Evolutionary conservation across 805 yeast genomes (phyloP).

Genomic region (Pachysolen tannophilus): DNA sequence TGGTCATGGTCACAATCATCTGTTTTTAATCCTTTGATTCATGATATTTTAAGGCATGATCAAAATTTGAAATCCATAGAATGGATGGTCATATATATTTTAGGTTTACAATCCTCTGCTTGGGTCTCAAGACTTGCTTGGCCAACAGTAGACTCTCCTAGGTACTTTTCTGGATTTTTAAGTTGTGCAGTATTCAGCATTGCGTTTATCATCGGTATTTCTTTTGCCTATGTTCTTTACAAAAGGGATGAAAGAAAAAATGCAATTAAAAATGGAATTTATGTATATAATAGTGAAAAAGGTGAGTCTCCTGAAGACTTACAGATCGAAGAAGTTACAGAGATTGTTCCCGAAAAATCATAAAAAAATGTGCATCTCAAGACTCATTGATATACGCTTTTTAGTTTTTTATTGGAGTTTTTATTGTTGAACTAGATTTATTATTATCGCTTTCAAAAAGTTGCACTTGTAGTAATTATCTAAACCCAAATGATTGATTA

Average conservation of each 20-base stretch:
- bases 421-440: too few species aligned
- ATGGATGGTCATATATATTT: slow-evolving; percentile 45
- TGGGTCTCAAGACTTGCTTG: slow-evolving; percentile 24
- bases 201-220: slow-evolving; percentile 14
- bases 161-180: slow-evolving; percentile 44
- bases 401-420: too few species aligned
- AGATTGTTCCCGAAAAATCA: too few species aligned
- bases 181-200: slow-evolving; percentile 34
- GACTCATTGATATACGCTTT: too few species aligned
- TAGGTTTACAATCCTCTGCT: slow-evolving; percentile 21
- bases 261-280: slow-evolving; percentile 41
- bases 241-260: slow-evolving; percentile 41
- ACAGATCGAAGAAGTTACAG: too few species aligned
- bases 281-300: slow-evolving; percentile 29
- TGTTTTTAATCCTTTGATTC: slow-evolving; percentile 48
- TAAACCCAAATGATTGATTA: too few species aligned
- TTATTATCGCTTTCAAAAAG: too few species aligned
- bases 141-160: slow-evolving; percentile 52
- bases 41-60: slow-evolving; percentile 50
- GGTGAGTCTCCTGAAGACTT: too few species aligned
- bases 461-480: too few species aligned
- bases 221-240: slow-evolving; percentile 20
- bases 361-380: too few species aligned
- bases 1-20: slow-evolving; percentile 61
- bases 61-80: slow-evolving; percentile 47